These are phyloP conservation scores for Fusarium clavum DNA, from an alignment of 2,329 filamentous ascomycete genomes.

Conservation along the genomic window DNA sequence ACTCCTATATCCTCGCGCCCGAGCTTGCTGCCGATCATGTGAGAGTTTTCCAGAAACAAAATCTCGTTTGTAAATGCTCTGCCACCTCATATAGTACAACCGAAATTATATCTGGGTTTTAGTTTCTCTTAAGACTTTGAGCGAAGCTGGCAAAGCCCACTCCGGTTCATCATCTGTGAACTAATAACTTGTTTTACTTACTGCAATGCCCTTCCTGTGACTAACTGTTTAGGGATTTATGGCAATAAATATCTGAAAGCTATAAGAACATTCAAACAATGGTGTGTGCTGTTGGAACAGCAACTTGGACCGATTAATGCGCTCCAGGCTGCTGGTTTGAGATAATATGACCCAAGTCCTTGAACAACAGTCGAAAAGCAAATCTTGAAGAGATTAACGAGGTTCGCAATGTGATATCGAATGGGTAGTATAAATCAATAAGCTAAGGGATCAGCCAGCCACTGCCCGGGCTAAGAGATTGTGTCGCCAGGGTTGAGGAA, in stretches of 20 bases:
- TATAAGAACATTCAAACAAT: not conserved
- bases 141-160: not conserved
- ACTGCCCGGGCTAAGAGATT: constrained; percentile 17
- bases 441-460: constrained; percentile 31
- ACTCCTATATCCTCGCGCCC: not conserved
- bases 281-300: not conserved
- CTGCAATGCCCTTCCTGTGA: not conserved
- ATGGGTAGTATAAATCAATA: constrained; percentile 39
- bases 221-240: not conserved
- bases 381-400: constrained; percentile 17
- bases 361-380: not conserved
- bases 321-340: not conserved
- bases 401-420: constrained; percentile 8
- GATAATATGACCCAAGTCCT: no score
- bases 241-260: not conserved
- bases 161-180: not conserved
- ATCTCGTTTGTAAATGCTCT: not conserved
- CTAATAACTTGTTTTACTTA: not conserved
- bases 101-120: not conserved
- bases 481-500: constrained; percentile 7
- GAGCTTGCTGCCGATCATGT: not conserved
- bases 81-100: not conserved
- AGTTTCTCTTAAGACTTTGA: not conserved
- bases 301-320: not conserved
- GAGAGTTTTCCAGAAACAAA: not conserved